Conservation (phyloP, 2,329 filamentous ascomycete genomes). For the Pseudogymnoascus sp. region DNA sequence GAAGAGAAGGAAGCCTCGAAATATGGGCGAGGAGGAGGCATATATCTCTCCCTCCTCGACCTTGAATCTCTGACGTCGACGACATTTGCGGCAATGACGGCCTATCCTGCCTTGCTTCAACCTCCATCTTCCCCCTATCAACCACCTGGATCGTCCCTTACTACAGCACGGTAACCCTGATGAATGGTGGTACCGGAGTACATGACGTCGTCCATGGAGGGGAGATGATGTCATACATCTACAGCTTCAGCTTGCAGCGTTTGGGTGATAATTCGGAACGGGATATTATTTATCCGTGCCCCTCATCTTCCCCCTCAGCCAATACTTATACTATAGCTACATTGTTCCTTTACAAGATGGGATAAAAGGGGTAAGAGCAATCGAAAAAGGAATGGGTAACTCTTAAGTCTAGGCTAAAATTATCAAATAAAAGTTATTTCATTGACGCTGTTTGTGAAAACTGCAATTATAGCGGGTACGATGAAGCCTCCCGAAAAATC, state of each 20-base stretch:
- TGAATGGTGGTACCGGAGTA: background rate
- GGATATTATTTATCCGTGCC: background rate
- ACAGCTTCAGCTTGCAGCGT: background rate
- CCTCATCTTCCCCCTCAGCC: background rate
- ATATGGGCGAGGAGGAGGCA: background rate
- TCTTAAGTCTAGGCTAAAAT: background rate
- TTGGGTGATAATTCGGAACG: background rate
- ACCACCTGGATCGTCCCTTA: background rate
- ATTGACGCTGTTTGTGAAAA: background rate
- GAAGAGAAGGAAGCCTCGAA: background rate
- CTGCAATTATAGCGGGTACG: background rate
- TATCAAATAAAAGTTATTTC: background rate
- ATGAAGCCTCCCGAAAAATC: background rate
- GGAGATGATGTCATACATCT: background rate
- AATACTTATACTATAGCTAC: background rate
- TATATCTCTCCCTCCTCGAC: background rate
- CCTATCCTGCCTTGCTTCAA: background rate
- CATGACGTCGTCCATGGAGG: slow-evolving; percentile 1
- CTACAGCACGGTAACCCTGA: background rate
- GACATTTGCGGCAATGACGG: background rate
- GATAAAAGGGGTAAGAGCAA: background rate
- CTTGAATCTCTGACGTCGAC: background rate
- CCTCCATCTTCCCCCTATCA: background rate
- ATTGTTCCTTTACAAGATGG: background rate
- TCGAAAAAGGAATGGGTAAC: background rate